Conservation (phyloP, 495 filamentous ascomycete species). For the Jackrogersella multiformis region DNA sequence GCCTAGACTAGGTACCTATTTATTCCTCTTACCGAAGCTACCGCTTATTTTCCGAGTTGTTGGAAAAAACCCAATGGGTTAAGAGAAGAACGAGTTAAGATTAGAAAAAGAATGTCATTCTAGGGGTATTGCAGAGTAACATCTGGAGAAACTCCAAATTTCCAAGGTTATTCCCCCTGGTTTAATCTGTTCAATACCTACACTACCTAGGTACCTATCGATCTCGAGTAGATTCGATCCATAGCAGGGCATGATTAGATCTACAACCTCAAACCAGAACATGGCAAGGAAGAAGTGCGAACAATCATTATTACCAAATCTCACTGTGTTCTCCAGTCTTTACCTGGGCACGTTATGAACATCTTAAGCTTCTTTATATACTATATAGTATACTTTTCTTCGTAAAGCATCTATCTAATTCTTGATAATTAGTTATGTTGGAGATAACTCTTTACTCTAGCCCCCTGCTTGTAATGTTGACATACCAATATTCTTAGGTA, state of each 20-base stretch:
- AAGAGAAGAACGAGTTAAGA: background rate
- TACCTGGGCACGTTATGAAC: no score
- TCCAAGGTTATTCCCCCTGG: background rate
- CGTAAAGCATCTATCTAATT: no score
- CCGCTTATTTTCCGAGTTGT: background rate
- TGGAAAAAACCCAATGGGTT: background rate
- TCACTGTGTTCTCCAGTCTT: no score
- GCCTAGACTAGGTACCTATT: background rate
- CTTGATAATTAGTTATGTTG: no score
- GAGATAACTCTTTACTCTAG: background rate
- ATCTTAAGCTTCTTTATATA: no score
- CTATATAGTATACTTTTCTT: no score
- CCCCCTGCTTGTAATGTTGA: no score
- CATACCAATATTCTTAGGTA: no score
- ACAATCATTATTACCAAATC: no score
- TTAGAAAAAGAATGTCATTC: constrained; percentile 2
- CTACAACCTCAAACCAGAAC: no score
- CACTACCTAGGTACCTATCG: background rate
- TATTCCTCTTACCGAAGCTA: background rate
- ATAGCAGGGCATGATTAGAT: no score
- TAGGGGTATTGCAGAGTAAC: constrained; percentile 32
- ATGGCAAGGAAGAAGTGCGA: no score
- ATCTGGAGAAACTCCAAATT: constrained; percentile 13
- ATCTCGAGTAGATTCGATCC: background rate
- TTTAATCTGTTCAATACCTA: background rate